These are phyloP conservation scores for Lentinula boryana DNA, from an alignment of 768 basidiomycete species.

Conservation along the genomic window DNA sequence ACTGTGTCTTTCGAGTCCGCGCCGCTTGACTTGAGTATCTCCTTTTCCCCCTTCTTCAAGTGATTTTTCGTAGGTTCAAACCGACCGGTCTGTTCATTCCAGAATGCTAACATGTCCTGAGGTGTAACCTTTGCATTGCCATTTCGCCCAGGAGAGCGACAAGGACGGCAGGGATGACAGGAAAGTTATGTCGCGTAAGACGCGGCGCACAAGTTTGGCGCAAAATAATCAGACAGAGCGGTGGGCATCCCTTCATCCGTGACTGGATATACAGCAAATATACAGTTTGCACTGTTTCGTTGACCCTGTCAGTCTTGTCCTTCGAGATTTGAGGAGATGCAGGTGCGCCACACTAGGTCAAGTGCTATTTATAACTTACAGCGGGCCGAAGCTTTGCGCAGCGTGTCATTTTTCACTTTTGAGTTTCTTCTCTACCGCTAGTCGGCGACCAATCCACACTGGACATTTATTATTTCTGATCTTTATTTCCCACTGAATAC, in stretches of 20 bases:
- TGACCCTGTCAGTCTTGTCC: too few species aligned
- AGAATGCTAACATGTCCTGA: slow-evolving; percentile 32
- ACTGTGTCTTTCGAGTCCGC: too few species aligned
- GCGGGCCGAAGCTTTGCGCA: not conserved
- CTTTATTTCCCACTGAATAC: not conserved
- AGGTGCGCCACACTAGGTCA: not conserved
- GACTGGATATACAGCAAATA: too few species aligned
- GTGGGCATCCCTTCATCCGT: slow-evolving; percentile 23
- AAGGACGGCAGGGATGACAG: slow-evolving; percentile 24
- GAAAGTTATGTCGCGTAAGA: slow-evolving; percentile 22
- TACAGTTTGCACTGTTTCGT: too few species aligned
- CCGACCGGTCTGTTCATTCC: not conserved
- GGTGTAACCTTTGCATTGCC: slow-evolving; percentile 26
- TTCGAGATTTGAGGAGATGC: not conserved
- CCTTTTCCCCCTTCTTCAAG: too few species aligned
- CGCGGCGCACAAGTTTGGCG: slow-evolving; percentile 14
- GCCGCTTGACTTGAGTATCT: too few species aligned
- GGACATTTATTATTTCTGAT: not conserved
- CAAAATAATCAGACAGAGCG: slow-evolving; percentile 20
- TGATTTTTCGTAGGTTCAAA: not conserved
- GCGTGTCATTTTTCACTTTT: not conserved
- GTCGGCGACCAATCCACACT: not conserved
- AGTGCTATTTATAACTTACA: not conserved
- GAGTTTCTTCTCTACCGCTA: not conserved
- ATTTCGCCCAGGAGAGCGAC: slow-evolving; percentile 27